These are phyloP conservation scores for Saccharomyces hybrid DNA, from an alignment of 1,139 yeast species.

Conservation along the genomic window DNA sequence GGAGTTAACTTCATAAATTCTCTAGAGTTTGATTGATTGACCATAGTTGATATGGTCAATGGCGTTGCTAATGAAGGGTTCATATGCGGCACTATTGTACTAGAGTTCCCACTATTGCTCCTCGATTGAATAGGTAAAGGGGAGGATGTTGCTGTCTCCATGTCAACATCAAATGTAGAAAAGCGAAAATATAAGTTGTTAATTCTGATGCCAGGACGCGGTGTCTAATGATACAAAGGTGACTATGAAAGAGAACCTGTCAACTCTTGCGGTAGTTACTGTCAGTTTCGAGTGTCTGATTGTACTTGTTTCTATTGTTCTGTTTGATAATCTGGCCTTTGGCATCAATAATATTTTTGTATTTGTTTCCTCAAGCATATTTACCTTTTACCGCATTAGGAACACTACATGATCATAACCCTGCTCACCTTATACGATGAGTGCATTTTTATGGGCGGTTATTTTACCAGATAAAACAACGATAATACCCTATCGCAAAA, in stretches of 20 bases:
- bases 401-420: background rate
- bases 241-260: background rate
- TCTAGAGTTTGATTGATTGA: slow-evolving; percentile 4
- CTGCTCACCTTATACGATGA: background rate
- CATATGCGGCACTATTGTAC: slow-evolving; percentile 2
- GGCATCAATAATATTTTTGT: background rate
- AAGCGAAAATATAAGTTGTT: background rate
- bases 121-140: background rate
- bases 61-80: background rate
- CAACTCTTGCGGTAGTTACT: background rate
- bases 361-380: background rate
- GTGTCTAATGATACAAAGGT: background rate
- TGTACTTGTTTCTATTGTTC: background rate
- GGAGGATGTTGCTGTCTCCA: background rate
- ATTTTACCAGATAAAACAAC: background rate
- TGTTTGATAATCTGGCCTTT: background rate
- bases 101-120: background rate
- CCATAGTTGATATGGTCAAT: background rate
- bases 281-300: background rate
- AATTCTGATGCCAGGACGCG: background rate
- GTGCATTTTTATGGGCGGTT: background rate
- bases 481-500: background rate
- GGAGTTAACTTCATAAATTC: slow-evolving; percentile 19
- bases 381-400: background rate
- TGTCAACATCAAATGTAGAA: background rate